phyloP scores from a whole-genome alignment of 2,329 filamentous ascomycete species.

The Proliferodiscus dingleyae region DNA sequence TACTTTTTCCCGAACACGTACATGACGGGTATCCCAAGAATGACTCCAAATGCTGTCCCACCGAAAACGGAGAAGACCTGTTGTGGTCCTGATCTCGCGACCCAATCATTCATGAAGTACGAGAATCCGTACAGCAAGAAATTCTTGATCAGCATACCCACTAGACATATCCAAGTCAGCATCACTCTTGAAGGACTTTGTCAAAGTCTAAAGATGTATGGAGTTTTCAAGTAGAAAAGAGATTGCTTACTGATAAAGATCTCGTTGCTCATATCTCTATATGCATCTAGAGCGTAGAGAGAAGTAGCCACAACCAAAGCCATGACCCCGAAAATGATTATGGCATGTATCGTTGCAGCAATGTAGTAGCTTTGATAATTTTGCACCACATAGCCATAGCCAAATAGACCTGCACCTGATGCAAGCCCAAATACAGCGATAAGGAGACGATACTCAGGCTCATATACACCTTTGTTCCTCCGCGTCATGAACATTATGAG shows the following conservation, averaged over 20 bases:
- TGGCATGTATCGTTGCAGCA: conserved; percentile 31
- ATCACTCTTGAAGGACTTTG: too few relatives aligned
- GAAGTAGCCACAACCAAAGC: conserved; percentile 31
- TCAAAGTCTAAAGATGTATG: not conserved
- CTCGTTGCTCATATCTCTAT: conserved; percentile 37
- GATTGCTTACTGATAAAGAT: conserved; percentile 34
- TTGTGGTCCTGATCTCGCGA: conserved; percentile 31
- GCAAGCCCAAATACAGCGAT: conserved; percentile 32
- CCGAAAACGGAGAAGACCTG: conserved; percentile 35
- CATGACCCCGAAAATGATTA: conserved; percentile 23
- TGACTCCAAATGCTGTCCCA: conserved; percentile 16
- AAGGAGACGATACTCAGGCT: conserved; percentile 46
- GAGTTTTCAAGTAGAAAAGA: not conserved
- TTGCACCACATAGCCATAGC: conserved; percentile 34
- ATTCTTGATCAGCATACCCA: conserved; percentile 41
- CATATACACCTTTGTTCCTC: conserved; percentile 47
- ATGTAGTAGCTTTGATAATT: conserved; percentile 24
- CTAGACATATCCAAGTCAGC: too few relatives aligned
- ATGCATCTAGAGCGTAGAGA: conserved; percentile 37
- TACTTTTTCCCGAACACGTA: conserved; percentile 15
- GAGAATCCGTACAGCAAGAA: conserved; percentile 38
- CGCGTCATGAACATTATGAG: conserved; percentile 40
- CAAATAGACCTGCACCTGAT: conserved; percentile 35
- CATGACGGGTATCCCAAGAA: conserved; percentile 6
- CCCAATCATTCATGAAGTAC: conserved; percentile 39